Percentiles rank a stretch among this genome's conserved stretches.
Evolutionary conservation across 805 yeast species (phyloP).

Genomic region (Ogataea degrootiae): DNA sequence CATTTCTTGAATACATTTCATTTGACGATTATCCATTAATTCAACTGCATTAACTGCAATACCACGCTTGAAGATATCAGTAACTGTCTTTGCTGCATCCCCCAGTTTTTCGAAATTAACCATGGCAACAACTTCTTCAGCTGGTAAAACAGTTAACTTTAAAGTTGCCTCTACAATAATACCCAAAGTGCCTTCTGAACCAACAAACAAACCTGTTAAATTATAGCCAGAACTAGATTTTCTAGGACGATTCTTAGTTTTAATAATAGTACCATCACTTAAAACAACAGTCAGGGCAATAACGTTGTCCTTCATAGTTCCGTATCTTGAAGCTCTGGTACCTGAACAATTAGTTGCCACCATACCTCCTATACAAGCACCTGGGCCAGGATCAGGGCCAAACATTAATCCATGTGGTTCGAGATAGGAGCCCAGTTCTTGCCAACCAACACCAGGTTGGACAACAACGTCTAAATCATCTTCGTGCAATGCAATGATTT

Average conservation of each 20-base stretch:
- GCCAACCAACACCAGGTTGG: conserved; percentile 82
- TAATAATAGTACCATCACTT: conserved; percentile 75
- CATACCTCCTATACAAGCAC: conserved; percentile 78
- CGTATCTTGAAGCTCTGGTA: conserved; percentile 72
- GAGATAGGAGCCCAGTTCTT: conserved; percentile 52
- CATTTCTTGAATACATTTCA: conserved; percentile 55
- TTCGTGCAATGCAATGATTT: conserved; percentile 50
- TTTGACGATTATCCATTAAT: conserved; percentile 62
- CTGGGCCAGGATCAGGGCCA: conserved; percentile 80
- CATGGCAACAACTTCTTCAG: conserved; percentile 60
- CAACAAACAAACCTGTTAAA: conserved; percentile 64
- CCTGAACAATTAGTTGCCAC: conserved; percentile 77
- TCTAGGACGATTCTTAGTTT: conserved; percentile 70
- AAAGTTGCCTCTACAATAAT: conserved; percentile 71
- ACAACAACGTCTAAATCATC: conserved; percentile 68
- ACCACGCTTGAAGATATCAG: conserved; percentile 55
- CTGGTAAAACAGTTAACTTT: conserved; percentile 61
- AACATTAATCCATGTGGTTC: conserved; percentile 49
- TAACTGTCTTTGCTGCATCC: conserved; percentile 67
- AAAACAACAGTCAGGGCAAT: conserved; percentile 66
- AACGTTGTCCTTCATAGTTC: conserved; percentile 75
- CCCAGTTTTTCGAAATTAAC: conserved; percentile 59
- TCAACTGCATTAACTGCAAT: conserved; percentile 69
- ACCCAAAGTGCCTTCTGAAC: conserved; percentile 75
- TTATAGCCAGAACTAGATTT: conserved; percentile 80